phyloP scores from a whole-genome alignment of 176 grass and related monocot genomes.

The Ensete glaucum region DNA sequence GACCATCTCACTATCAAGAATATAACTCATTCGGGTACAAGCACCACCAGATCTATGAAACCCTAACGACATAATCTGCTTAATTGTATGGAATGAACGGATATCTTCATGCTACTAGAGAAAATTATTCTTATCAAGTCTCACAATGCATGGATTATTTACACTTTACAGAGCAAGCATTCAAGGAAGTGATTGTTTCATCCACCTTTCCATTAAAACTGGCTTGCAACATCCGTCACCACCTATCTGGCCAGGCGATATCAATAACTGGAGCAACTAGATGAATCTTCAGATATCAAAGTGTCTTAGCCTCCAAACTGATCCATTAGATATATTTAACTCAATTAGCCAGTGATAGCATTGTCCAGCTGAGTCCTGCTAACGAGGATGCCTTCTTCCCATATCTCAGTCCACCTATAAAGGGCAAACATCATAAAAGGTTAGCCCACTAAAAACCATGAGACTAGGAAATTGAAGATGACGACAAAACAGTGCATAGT shows the following conservation, averaged over 20 bases:
- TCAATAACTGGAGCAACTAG: not conserved
- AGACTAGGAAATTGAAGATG: not conserved
- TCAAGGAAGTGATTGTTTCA: no score
- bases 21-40: no score
- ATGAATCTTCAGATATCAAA: not conserved
- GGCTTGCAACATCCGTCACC: not conserved
- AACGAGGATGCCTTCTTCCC: slow-evolving; percentile 61
- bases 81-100: no score
- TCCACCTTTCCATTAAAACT: not conserved
- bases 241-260: not conserved
- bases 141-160: no score
- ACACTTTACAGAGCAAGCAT: no score
- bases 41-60: no score
- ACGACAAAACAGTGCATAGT: not conserved
- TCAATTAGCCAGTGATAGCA: slow-evolving; percentile 16
- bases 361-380: slow-evolving; percentile 34
- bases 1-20: no score
- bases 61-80: no score
- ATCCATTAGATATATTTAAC: not conserved
- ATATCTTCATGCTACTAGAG: no score
- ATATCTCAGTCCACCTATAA: slow-evolving; percentile 75
- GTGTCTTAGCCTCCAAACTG: not conserved
- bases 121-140: no score
- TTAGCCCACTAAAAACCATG: not conserved
- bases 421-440: slow-evolving; percentile 1